A percentile compares a stretch with the other conserved stretches of the same genome.
Conservation (phyloP, 805 yeast species). For the Sugiyamaella lignohabitans region DNA sequence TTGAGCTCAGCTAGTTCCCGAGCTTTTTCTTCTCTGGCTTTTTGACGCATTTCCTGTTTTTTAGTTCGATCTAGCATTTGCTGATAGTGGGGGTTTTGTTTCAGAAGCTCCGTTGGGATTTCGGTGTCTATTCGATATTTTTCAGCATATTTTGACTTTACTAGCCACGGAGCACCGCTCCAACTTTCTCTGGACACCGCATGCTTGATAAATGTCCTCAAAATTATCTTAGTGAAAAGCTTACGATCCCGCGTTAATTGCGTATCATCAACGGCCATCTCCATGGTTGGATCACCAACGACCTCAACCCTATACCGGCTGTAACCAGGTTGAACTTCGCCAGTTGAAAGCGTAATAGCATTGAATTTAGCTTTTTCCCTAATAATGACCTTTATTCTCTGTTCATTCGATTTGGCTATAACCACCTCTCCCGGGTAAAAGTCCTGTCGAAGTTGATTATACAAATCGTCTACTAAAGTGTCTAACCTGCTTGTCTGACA, state of each 20-base stretch:
- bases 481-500: conserved; percentile 77
- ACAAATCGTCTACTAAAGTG: conserved; percentile 80
- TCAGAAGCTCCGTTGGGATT: conserved; percentile 1
- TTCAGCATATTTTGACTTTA: conserved; percentile 67
- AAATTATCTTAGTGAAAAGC: conserved; percentile 80
- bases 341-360: conserved; percentile 28
- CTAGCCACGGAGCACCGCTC: conserved; percentile 95
- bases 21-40: conserved; percentile 2
- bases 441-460: conserved; percentile 66
- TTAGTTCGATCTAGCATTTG: background rate
- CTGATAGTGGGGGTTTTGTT: conserved; percentile 4
- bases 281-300: conserved; percentile 39
- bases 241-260: conserved; percentile 78
- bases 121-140: conserved; percentile 48
- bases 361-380: conserved; percentile 77
- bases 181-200: conserved; percentile 70
- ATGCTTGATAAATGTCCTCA: conserved; percentile 81
- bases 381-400: conserved; percentile 50
- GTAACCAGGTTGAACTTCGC: conserved; percentile 44
- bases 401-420: conserved; percentile 44
- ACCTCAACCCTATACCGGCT: conserved; percentile 68
- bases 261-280: conserved; percentile 63
- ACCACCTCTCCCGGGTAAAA: conserved; percentile 90
- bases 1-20: conserved; percentile 11
- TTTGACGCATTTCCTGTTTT: conserved; percentile 2